Base-by-base conservation (phyloP, 225 moss, liverwort and hornwort species). In the Anthoceros angustus region DNA sequence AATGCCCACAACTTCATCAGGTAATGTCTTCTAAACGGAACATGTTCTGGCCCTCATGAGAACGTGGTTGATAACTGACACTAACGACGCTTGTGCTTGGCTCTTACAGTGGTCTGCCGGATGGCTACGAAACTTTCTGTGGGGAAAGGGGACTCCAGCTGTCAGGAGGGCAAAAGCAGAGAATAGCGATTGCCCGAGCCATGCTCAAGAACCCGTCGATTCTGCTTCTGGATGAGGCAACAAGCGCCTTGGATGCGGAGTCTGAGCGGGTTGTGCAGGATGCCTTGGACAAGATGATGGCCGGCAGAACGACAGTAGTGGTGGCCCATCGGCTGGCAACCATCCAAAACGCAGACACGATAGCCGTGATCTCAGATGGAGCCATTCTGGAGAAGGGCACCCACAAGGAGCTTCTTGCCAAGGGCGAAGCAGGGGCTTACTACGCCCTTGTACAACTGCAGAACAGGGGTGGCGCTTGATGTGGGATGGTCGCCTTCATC, bases 1-100 rank as follows among this genome's bases (percentile, higher is more conserved):
- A 70, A 74, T 23, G 74, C 74, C 5, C 74, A 74, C 66, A 62
- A 40, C 10, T 74, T 70, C 65, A 66, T 74, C 55, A 65, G 45
- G 45, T 46, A 46, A 46, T 11, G 11, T 11, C 16, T 46, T 4
- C 32, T 32, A 1, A 1, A 32, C 32, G 32, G 32, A 32, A 32
- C 1, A 32, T 4, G 4, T 32, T 32, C 32, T 32, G 32, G 32
- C 32, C 32, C 32, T 32, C 32, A 32, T 5, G 16, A 46, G 45
- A 2, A 11, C 12, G 16, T 46, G 45, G 11, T 5, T 11, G 45
- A 46, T 11, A 46, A 6, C 6, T 46, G 11, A 11, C 45, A 46
- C 45, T 46, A 16, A 11, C 45, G 12, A 46, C n/a, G 45, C 11
- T 1, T 46, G 45, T 16, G 45, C 45, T 2, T 11, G 45, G 45